Base-by-base conservation (phyloP, 495 filamentous ascomycete genomes). In the Hypoxylon lienhwacheense region DNA sequence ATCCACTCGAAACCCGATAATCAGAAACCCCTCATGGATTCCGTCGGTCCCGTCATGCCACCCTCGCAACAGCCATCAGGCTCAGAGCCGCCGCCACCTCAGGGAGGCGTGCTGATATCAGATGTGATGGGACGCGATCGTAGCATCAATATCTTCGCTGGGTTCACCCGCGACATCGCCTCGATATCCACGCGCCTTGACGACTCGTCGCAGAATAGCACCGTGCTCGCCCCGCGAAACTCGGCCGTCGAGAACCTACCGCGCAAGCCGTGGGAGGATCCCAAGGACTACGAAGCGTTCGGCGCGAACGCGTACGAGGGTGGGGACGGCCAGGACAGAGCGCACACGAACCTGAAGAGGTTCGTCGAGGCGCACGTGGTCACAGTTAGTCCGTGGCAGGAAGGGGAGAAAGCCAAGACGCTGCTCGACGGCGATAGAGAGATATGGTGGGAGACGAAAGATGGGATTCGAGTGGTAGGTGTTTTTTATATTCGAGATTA, bases 241-340 rank as follows among this genome's bases (percentile, higher is more conserved):
- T 82, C 80, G 29, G 90, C 82, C 1, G 82, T 98, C 54, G 85
- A 85, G 57, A 79, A 70, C 1, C 76, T 97, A 29, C 90, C 91
- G 0, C 77, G 88, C 48, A 97, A 97, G 65, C 93, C 93, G 1
- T 98, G 93, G 93, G 92, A 98, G 61, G 85, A 95, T 55, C 84
- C 89, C 0, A 70, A 81, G 29, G 95, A 98, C 47, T 96, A 95
- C 66, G 73, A 71, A 2, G 73, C 72, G 5, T 73, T 89, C 12
- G 92, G 92, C 0, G 74, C 80, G n/a, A 67, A 85, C 24, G 90
- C 89, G 3, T 97, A 97, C 66, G 81, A 88, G 26, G 93, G 93
- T 0, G 69, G 77, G 0, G 83, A 81, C 10, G 95, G 95, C 0
- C 84, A 87, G 51, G 88, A 92, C 47, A 76, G 91, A 19, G 92